Evolutionary conservation across 1,139 yeast species (phyloP).

Genomic region (Yamadazyma buinensis): DNA sequence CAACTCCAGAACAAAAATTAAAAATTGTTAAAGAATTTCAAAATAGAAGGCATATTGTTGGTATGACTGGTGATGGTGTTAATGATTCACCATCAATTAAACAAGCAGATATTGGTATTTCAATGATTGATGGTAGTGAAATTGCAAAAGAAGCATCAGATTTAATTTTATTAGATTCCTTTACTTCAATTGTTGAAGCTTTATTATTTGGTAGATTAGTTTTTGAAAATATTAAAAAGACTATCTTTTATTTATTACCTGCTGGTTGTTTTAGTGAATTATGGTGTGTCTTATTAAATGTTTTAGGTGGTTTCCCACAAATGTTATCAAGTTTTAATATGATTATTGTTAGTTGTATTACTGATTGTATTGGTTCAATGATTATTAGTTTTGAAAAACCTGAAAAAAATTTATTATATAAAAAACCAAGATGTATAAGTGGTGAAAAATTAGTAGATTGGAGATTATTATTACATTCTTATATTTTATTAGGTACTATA

Average conservation of each 20-base stretch:
- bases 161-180: slow-evolving; percentile 39
- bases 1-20: slow-evolving; percentile 53
- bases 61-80: slow-evolving; percentile 54
- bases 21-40: slow-evolving; percentile 48
- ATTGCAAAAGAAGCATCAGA: slow-evolving; percentile 60
- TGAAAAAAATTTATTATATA: slow-evolving; percentile 40
- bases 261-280: slow-evolving; percentile 54
- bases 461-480: slow-evolving; percentile 41
- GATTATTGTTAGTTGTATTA: slow-evolving; percentile 49
- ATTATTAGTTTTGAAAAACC: slow-evolving; percentile 43
- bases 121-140: slow-evolving; percentile 50
- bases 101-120: slow-evolving; percentile 52
- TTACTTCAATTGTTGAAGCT: slow-evolving; percentile 47
- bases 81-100: slow-evolving; percentile 52
- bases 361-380: slow-evolving; percentile 47
- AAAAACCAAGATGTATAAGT: slow-evolving; percentile 42
- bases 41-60: slow-evolving; percentile 40
- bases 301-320: slow-evolving; percentile 50
- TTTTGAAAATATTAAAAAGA: slow-evolving; percentile 49
- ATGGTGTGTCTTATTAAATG: slow-evolving; percentile 50
- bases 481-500: slow-evolving; percentile 41
- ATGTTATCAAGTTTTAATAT: slow-evolving; percentile 48
- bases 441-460: slow-evolving; percentile 42
- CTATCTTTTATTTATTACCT: slow-evolving; percentile 48
- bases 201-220: slow-evolving; percentile 47